Evolutionary conservation across 169 alveolate genomes (phyloP).

Genomic region (Plasmodium ovale): DNA sequence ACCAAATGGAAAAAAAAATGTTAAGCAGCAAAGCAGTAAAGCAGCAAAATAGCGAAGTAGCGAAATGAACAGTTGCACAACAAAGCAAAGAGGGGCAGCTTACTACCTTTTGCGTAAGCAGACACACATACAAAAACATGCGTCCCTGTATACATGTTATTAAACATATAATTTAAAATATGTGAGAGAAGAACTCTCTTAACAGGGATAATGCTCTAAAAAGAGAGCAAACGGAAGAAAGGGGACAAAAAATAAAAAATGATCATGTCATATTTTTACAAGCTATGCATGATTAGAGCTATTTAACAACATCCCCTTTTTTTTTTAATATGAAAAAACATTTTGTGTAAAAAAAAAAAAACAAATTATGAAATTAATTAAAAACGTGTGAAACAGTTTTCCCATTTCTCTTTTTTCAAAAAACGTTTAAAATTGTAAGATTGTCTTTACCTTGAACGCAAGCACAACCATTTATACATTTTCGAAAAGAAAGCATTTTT

Average conservation of each 20-base stretch:
- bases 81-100: neutral
- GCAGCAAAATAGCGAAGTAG: neutral
- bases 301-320: neutral
- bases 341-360: neutral
- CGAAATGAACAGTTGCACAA: slow-evolving; percentile 7
- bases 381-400: slow-evolving; percentile 1
- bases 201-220: slow-evolving; percentile 13
- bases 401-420: neutral
- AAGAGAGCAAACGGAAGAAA: neutral
- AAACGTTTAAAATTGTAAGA: slow-evolving; percentile 9
- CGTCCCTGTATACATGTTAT: neutral
- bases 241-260: neutral
- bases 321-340: neutral
- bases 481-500: slow-evolving; percentile 1
- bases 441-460: neutral
- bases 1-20: neutral
- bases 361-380: slow-evolving; percentile 10
- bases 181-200: neutral
- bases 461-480: neutral
- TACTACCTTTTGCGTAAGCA: neutral
- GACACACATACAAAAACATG: neutral
- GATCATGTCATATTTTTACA: neutral
- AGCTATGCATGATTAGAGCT: slow-evolving; percentile 16
- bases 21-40: neutral
- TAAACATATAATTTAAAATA: neutral